Conservation (phyloP, 257 asterid species). For the Avicennia marina region DNA sequence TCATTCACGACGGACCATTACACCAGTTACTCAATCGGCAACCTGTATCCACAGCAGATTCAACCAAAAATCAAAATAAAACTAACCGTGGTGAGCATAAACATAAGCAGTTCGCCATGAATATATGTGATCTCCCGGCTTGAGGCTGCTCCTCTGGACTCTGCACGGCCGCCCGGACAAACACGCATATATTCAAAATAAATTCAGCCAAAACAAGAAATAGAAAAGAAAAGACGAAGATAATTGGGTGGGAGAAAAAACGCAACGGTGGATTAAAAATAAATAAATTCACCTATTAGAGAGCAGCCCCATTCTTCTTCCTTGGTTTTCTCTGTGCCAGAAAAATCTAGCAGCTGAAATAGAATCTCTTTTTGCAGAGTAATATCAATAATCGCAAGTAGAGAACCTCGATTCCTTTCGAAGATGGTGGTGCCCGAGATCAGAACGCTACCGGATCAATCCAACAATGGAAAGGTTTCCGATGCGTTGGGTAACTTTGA, state of each 20-base stretch:
- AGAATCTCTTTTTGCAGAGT: not conserved
- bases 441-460: no score
- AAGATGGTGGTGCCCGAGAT: not conserved
- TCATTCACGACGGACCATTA: not conserved
- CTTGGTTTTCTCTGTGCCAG: not conserved
- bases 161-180: constrained; percentile 30
- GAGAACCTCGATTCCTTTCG: not conserved
- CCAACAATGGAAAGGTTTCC: not conserved
- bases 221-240: not conserved
- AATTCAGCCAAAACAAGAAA: constrained; percentile 5
- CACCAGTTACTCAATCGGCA: not conserved
- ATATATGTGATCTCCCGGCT: constrained; percentile 92
- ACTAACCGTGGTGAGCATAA: constrained; percentile 90
- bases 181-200: not conserved
- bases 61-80: not conserved
- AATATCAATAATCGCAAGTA: not conserved
- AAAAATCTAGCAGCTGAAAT: not conserved
- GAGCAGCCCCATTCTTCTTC: constrained; percentile 42
- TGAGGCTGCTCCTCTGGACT: constrained; percentile 54
- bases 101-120: constrained; percentile 88
- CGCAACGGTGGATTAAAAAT: not conserved
- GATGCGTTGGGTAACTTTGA: not conserved
- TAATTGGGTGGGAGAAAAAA: not conserved
- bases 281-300: constrained; percentile 38
- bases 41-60: not conserved